Conservation (phyloP, 176 grass and related monocot species). For the Carex littledalei region DNA sequence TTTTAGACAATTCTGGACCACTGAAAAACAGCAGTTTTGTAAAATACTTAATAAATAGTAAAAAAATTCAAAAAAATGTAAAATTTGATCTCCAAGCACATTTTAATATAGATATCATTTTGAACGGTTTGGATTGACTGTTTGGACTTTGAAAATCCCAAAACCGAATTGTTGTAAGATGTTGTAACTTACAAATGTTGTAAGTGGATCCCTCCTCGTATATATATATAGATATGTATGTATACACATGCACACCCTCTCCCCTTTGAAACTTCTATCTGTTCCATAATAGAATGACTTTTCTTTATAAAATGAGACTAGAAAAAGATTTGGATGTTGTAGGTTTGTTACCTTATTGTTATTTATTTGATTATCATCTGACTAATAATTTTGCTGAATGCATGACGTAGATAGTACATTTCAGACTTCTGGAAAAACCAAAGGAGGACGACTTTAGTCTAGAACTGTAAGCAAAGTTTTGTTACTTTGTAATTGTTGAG, state of each 20-base stretch:
- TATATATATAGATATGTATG: too few species aligned
- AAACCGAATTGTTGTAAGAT: too few species aligned
- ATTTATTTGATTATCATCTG: not conserved
- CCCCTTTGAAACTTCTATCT: not conserved
- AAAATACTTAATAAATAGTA: too few species aligned
- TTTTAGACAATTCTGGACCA: too few species aligned
- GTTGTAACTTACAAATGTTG: too few species aligned
- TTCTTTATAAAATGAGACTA: not conserved
- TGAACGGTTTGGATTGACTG: too few species aligned
- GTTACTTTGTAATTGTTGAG: not conserved
- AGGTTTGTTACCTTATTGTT: not conserved
- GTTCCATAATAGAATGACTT: not conserved
- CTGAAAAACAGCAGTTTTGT: too few species aligned
- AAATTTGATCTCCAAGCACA: too few species aligned
- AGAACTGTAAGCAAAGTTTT: conserved; percentile 54
- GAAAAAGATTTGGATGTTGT: not conserved
- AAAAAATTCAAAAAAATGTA: too few species aligned
- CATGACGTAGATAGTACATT: conserved; percentile 59
- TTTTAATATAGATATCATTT: too few species aligned
- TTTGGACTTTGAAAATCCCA: too few species aligned
- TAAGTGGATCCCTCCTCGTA: too few species aligned
- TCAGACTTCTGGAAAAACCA: conserved; percentile 74
- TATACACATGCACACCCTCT: not conserved
- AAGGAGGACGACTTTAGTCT: conserved; percentile 81
- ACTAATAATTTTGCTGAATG: conserved; percentile 10